Evolutionary conservation across 2,329 filamentous ascomycete species (phyloP).

Genomic region (Sporothrix humicola): DNA sequence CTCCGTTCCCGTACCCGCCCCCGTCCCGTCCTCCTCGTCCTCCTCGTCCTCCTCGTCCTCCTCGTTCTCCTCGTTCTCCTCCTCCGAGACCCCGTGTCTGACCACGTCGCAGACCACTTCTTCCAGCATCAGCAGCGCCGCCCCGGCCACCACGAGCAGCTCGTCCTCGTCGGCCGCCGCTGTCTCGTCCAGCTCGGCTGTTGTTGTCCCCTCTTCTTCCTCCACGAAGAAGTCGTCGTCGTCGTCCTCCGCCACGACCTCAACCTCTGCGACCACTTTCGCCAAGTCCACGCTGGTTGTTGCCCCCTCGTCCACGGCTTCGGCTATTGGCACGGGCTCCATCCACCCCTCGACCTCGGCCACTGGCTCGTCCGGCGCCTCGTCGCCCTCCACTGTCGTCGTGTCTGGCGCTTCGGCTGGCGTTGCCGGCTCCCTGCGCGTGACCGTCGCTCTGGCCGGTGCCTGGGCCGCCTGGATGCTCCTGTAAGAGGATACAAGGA

Average conservation of each 20-base stretch:
- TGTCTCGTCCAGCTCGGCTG: background rate
- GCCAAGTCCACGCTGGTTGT: conserved; percentile 8
- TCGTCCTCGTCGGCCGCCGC: background rate
- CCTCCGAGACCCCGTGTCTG: conserved; percentile 11
- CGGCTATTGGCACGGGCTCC: background rate
- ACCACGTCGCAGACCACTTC: conserved; percentile 24
- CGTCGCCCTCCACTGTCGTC: conserved; percentile 13
- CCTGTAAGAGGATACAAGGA: background rate
- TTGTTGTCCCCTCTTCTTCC: background rate
- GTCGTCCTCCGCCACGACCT: background rate
- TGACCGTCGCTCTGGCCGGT: background rate
- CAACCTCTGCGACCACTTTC: background rate
- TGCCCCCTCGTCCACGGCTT: background rate
- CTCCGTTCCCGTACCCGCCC: background rate
- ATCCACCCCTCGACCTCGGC: background rate
- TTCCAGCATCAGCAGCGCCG: conserved; percentile 1
- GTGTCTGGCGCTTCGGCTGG: conserved; percentile 22
- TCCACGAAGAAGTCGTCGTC: background rate
- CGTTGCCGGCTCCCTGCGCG: background rate
- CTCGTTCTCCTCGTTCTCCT: conserved; percentile 8
- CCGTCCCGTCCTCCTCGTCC: background rate
- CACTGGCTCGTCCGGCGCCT: background rate
- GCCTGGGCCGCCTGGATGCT: conserved; percentile 21
- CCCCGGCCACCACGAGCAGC: conserved; percentile 10
- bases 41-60: conserved; percentile 1